phyloP scores from a whole-genome alignment of 176 grass and related monocot genomes.

The Oryza punctata region DNA sequence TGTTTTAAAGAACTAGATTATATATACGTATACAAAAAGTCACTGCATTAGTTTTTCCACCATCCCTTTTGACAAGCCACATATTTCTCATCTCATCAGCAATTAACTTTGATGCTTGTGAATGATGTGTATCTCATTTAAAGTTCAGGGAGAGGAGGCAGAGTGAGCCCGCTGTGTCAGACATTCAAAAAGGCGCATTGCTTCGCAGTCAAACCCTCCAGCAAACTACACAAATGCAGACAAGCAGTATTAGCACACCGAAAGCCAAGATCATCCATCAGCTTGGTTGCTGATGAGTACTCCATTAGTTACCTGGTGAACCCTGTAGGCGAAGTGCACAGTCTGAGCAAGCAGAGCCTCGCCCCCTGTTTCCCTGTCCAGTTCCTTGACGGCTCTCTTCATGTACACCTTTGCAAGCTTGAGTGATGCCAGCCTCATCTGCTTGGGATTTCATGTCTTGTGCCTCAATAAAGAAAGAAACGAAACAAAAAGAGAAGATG shows the following conservation, averaged over 20 bases:
- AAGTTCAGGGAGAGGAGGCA: constrained; percentile 3
- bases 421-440: constrained; percentile 84
- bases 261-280: neutral
- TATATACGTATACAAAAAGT: neutral
- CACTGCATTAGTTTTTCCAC: neutral
- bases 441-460: neutral
- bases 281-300: neutral
- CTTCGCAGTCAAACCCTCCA: constrained; percentile 42
- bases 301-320: constrained; percentile 63
- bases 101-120: neutral
- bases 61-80: neutral
- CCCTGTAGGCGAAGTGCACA: constrained; percentile 81
- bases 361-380: constrained; percentile 56
- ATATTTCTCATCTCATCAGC: neutral
- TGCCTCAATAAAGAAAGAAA: constrained; percentile 7
- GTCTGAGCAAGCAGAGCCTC: constrained; percentile 71
- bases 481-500: neutral
- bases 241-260: neutral
- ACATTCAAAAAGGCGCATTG: constrained; percentile 59
- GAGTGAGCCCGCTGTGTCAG: constrained; percentile 48
- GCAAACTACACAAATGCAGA: constrained; percentile 27
- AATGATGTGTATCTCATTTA: neutral
- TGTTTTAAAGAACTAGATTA: neutral
- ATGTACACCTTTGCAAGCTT: constrained; percentile 79
- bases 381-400: constrained; percentile 72